phyloP scores from a whole-genome alignment of 2,329 filamentous ascomycete species.

The Arthrinium puccinioides region DNA sequence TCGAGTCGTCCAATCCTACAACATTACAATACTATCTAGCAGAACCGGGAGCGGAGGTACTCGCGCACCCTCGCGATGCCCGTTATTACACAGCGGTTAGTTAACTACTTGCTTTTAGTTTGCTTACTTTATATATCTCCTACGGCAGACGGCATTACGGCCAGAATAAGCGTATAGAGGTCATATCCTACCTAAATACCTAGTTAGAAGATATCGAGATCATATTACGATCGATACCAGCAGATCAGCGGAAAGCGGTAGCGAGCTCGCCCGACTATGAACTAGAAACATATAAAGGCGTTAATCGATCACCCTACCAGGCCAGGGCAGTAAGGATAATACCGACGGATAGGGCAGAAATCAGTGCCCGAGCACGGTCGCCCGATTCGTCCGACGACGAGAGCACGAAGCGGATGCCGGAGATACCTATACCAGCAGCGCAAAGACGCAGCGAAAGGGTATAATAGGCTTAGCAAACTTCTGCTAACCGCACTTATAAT shows the following conservation, averaged over 20 bases:
- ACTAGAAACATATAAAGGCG: conserved; percentile 11
- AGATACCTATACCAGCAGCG: conserved; percentile 7
- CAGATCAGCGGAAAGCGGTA: conserved; percentile 8
- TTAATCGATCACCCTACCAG: conserved; percentile 12
- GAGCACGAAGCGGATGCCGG: conserved; percentile 5
- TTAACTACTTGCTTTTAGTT: conserved; percentile 21
- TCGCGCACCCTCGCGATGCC: conserved; percentile 11
- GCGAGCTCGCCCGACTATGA: conserved; percentile 7
- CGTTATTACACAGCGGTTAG: conserved; percentile 17
- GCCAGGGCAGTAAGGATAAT: not conserved
- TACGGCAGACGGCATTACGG: conserved; percentile 8
- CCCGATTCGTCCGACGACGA: conserved; percentile 7
- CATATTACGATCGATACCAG: conserved; percentile 13
- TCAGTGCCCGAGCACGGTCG: not conserved
- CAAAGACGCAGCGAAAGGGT: conserved; percentile 4
- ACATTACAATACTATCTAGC: conserved; percentile 24
- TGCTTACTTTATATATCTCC: conserved; percentile 18
- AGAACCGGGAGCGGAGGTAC: conserved; percentile 17
- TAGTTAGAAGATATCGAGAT: conserved; percentile 18
- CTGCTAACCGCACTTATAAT: conserved; percentile 5
- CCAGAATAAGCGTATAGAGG: conserved; percentile 12
- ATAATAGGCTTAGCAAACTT: conserved; percentile 13
- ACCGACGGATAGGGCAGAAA: not conserved
- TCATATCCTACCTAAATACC: conserved; percentile 6
- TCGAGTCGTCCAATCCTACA: conserved; percentile 19